Evolutionary conservation across 225 moss, liverwort and hornwort genomes (phyloP), one percentile per base, ranked within the genome.

Genomic region (Marchantia paleacea): DNA sequence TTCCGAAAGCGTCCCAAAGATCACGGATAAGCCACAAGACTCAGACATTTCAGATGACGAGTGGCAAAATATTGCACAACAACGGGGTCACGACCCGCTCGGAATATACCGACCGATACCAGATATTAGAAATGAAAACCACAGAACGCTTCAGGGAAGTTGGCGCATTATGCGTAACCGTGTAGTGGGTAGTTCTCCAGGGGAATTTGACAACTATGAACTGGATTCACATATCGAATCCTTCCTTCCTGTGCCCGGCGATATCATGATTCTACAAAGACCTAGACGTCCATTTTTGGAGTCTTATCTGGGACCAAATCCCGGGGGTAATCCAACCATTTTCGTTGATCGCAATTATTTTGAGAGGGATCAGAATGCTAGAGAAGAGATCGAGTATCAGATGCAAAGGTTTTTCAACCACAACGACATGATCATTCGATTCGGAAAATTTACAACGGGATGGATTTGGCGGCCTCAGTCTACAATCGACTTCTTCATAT

Each of bases 311-410:
- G 77, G 61, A 12, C 39, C 31, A 4, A 77, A 77, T 26, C 61
- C 77, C 18, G 77, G 77, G 6, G 77, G 77, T 9, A 62, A 77
- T 8, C 14, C 24, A 47, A 77, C 77, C 13, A 24, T 77, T n/a
- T 77, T 77, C 52, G 77, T 77, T 8, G 77, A 77, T n/a, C 77
- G 77, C 31, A 63, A 63, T 18, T 77, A 77, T 61, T 77, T 77
- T 29, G 77, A 77, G 22, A 47, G 77, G 22, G 77, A 77, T 62
- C 77, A 77, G 31, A 20, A 9, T 1, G 62, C 62, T 24, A 61
- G 7, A 12, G 77, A 77, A 24, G 77, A 77, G 10, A 77, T 77
- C 12, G 20, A 47, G 61, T 15, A 22, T 13, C 60, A 77, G 8
- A 77, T 77, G 77, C 7, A 57, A 18, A 77, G 60, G 18, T 77